Conservation (phyloP, 441 rosid genomes). For the Brassica balearica region DNA sequence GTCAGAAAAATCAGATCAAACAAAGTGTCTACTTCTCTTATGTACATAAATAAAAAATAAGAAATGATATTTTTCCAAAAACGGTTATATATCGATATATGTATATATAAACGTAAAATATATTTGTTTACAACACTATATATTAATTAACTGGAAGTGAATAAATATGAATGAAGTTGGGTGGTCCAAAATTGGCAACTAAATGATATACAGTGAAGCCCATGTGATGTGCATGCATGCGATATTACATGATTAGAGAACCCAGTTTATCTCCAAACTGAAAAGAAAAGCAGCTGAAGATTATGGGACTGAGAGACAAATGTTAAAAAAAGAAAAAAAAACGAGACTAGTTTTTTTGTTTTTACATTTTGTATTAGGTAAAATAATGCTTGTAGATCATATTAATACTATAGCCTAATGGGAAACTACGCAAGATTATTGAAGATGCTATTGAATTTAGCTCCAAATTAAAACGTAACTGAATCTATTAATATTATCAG, state of each 20-base stretch:
- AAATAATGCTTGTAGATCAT: too few relatives aligned
- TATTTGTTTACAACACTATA: background rate
- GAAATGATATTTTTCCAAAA: background rate
- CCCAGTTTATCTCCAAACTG: background rate
- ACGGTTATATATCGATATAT: too few relatives aligned
- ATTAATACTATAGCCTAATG: too few relatives aligned
- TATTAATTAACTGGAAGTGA: background rate
- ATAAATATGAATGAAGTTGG: background rate
- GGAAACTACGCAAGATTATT: too few relatives aligned
- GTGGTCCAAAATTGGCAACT: background rate
- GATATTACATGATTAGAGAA: background rate
- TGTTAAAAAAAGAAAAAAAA: background rate
- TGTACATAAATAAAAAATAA: background rate
- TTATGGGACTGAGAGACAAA: background rate
- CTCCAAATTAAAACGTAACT: too few relatives aligned
- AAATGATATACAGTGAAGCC: background rate
- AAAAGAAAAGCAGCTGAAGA: background rate
- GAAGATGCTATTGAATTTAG: too few relatives aligned
- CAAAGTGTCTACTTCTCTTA: background rate
- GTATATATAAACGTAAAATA: too few relatives aligned
- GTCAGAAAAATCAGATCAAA: background rate
- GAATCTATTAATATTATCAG: too few relatives aligned
- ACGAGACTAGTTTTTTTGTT: background rate
- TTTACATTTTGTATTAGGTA: too few relatives aligned
- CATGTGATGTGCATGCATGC: background rate